Conservation (phyloP, 305 asterid species). For the Fraxinus ornus region DNA sequence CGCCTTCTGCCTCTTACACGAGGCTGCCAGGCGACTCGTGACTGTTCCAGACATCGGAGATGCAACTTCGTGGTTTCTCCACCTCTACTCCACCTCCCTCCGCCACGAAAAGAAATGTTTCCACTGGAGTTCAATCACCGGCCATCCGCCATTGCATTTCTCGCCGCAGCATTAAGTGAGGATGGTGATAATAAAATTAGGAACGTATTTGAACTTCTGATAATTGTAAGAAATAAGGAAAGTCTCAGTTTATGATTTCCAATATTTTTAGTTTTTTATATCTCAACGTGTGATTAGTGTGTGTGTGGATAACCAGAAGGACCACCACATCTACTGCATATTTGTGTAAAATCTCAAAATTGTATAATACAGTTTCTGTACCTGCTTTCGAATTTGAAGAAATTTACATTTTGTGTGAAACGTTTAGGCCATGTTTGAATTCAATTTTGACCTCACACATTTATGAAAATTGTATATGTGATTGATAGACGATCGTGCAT, state of each 20-base stretch:
- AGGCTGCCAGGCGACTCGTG: conserved; percentile 59
- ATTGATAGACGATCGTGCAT: neutral
- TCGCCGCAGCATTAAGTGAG: conserved; percentile 8
- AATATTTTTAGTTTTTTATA: neutral
- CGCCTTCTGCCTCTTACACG: conserved; percentile 47
- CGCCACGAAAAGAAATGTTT: conserved; percentile 19
- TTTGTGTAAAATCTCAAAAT: neutral
- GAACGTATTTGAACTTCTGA: neutral
- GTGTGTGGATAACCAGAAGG: neutral
- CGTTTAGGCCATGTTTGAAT: neutral
- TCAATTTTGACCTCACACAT: neutral
- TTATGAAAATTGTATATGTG: no score
- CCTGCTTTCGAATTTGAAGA: neutral
- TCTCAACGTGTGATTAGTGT: neutral
- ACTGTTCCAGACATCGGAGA: conserved; percentile 34
- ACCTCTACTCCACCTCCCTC: conserved; percentile 17
- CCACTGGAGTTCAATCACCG: conserved; percentile 33
- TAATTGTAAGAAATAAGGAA: neutral
- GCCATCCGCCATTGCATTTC: conserved; percentile 23
- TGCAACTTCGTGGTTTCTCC: conserved; percentile 21
- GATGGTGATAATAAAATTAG: neutral
- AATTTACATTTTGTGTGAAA: neutral
- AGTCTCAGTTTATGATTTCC: neutral
- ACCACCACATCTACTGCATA: neutral
- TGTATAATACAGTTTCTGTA: neutral